A percentile compares a stretch with the other conserved stretches of the same genome.
Evolutionary conservation across 1,139 yeast genomes (phyloP).

Genomic region (Magnusiomyces ingens): DNA sequence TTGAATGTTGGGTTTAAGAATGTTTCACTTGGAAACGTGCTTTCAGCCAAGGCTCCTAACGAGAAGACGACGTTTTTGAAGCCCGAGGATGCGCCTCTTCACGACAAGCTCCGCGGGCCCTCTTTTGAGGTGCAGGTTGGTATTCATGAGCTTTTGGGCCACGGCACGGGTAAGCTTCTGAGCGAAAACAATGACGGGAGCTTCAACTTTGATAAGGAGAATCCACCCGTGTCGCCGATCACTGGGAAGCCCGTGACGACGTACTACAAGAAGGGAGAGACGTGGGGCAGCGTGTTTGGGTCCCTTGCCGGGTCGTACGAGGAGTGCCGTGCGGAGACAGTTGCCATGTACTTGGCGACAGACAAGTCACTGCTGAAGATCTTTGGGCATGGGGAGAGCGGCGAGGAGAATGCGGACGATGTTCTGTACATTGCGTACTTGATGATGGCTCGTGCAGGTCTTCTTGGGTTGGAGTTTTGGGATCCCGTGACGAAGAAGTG

Average conservation of each 20-base stretch:
- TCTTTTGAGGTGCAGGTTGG: slow-evolving; percentile 92
- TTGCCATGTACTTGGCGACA: slow-evolving; percentile 73
- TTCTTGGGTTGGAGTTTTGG: slow-evolving; percentile 76
- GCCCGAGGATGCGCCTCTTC: slow-evolving; percentile 47
- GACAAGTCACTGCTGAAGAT: slow-evolving; percentile 60
- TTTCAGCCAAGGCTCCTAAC: slow-evolving; percentile 64
- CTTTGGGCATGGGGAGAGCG: slow-evolving; percentile 50
- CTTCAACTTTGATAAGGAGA: slow-evolving; percentile 59
- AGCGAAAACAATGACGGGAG: slow-evolving; percentile 55
- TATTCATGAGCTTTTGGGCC: slow-evolving; percentile 86
- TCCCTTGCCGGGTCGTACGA: slow-evolving; percentile 79
- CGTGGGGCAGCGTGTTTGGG: slow-evolving; percentile 87
- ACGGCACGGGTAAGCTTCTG: slow-evolving; percentile 79
- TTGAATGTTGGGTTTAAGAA: slow-evolving; percentile 79
- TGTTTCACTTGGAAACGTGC: slow-evolving; percentile 79
- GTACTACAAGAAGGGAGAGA: slow-evolving; percentile 70
- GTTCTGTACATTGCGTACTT: slow-evolving; percentile 62
- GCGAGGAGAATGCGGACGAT: slow-evolving; percentile 50
- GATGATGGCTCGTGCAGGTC: slow-evolving; percentile 84
- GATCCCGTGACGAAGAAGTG: slow-evolving; percentile 74
- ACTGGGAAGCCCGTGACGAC: slow-evolving; percentile 55
- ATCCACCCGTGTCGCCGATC: slow-evolving; percentile 50
- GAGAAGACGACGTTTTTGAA: slow-evolving; percentile 65
- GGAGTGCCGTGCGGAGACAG: slow-evolving; percentile 89
- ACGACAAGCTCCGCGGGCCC: slow-evolving; percentile 67